These are phyloP conservation scores for Plasmodium vinckei DNA, from an alignment of 169 alveolate genomes.

Conservation along the genomic window DNA sequence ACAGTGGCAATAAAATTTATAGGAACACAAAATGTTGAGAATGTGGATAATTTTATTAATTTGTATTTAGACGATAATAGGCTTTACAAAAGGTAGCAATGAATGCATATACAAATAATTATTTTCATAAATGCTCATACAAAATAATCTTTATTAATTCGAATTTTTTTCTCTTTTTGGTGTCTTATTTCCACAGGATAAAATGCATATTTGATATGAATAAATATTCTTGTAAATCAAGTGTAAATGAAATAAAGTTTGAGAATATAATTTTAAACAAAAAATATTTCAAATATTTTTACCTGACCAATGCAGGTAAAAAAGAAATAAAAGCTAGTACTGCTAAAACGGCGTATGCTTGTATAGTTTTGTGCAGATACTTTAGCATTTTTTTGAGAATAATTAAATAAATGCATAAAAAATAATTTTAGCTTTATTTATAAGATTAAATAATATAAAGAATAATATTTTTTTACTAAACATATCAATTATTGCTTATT, in stretches of 20 bases:
- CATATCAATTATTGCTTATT: no score
- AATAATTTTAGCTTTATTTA: no score
- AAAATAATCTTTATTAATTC: not conserved
- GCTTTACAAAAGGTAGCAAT: slow-evolving; percentile 36
- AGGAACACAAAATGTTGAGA: slow-evolving; percentile 8
- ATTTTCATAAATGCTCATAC: not conserved
- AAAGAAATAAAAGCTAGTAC: not conserved
- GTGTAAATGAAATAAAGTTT: slow-evolving; percentile 29
- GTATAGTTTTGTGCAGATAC: not conserved
- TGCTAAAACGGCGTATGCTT: not conserved
- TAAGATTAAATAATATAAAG: no score
- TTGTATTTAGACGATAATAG: slow-evolving; percentile 34
- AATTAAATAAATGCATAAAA: no score
- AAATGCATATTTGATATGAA: slow-evolving; percentile 25
- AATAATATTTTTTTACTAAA: no score
- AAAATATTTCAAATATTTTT: slow-evolving; percentile 37
- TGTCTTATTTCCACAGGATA: slow-evolving; percentile 10
- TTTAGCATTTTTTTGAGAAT: not conserved
- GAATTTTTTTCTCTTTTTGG: not conserved
- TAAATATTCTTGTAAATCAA: slow-evolving; percentile 25
- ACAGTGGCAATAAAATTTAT: slow-evolving; percentile 42
- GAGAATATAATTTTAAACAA: slow-evolving; percentile 46
- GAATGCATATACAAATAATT: not conserved
- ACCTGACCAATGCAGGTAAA: slow-evolving; percentile 50
- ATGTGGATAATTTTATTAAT: slow-evolving; percentile 20